phyloP scores from a whole-genome alignment of 768 basidiomycete species.

The Brasilioporus rufonigricans region DNA sequence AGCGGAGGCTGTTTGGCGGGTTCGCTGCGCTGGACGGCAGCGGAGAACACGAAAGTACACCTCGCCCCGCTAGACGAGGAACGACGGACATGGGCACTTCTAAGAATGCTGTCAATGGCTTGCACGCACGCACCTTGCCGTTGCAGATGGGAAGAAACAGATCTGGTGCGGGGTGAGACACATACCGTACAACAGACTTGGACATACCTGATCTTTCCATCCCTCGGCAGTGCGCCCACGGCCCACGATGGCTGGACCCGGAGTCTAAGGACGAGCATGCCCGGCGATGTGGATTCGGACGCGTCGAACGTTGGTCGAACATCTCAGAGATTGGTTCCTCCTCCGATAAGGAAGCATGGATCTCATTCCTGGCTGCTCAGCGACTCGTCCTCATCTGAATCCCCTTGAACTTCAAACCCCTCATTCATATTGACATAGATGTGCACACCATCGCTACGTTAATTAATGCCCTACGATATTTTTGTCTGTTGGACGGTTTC shows the following conservation, averaged over 20 bases:
- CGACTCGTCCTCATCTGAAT: conserved; percentile 4
- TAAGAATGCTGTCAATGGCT: not conserved
- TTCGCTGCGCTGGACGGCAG: conserved; percentile 4
- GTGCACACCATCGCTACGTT: not conserved
- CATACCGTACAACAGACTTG: too few relatives aligned
- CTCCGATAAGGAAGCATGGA: not conserved
- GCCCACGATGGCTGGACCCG: conserved; percentile 8
- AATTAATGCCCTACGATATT: not conserved
- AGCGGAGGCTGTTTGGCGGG: not conserved
- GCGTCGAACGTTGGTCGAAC: conserved; percentile 9
- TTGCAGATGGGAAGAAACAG: conserved; percentile 19
- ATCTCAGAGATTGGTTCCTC: conserved; percentile 11
- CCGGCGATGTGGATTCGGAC: conserved; percentile 20
- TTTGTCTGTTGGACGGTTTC: not conserved
- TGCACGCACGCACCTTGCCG: conserved; percentile 6
- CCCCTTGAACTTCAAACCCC: not conserved
- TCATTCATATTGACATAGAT: too few relatives aligned
- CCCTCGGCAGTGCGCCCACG: not conserved
- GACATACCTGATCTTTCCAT: not conserved
- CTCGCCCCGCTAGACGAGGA: conserved; percentile 18
- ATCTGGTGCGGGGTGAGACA: too few relatives aligned
- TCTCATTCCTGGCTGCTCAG: conserved; percentile 14
- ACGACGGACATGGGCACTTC: not conserved
- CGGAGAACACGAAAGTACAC: conserved; percentile 22
- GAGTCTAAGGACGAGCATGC: conserved; percentile 3